Percentiles rank a stretch among this genome's conserved stretches.
These are phyloP conservation scores for Mycena floridula DNA, from an alignment of 768 basidiomycete species.

Conservation along the genomic window DNA sequence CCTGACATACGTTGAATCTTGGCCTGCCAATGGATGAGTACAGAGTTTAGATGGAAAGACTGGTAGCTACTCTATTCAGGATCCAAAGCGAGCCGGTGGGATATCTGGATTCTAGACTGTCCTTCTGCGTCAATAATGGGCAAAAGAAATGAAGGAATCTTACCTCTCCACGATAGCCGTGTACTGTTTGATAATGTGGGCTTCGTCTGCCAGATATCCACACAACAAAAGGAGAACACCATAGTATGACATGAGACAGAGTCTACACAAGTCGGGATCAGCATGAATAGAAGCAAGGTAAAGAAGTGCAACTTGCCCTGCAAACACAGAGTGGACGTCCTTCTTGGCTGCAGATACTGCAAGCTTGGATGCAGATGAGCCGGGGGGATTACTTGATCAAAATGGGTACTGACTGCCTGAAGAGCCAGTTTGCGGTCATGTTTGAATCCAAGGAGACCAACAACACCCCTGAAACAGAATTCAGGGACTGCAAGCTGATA, in stretches of 20 bases:
- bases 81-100: conserved; percentile 71
- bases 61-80: conserved; percentile 38
- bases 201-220: conserved; percentile 74
- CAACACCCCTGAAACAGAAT: conserved; percentile 42
- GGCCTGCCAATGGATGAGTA: no score
- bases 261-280: conserved; percentile 27
- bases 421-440: conserved; percentile 66
- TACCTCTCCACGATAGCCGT: conserved; percentile 58
- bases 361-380: no score
- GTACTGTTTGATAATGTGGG: conserved; percentile 57
- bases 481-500: background rate
- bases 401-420: conserved; percentile 28
- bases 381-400: background rate
- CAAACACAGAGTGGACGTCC: conserved; percentile 73
- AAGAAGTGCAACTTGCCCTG: conserved; percentile 44
- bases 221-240: conserved; percentile 64
- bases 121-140: no score
- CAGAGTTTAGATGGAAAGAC: background rate
- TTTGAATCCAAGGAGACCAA: conserved; percentile 73
- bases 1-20: conserved; percentile 70
- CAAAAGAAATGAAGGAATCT: conserved; percentile 12
- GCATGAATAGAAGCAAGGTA: background rate
- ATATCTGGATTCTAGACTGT: conserved; percentile 49
- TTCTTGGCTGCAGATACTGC: conserved; percentile 58
- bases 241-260: conserved; percentile 79